Base-by-base conservation (phyloP, 345 rosid genomes). In the Limnanthes douglasii region DNA sequence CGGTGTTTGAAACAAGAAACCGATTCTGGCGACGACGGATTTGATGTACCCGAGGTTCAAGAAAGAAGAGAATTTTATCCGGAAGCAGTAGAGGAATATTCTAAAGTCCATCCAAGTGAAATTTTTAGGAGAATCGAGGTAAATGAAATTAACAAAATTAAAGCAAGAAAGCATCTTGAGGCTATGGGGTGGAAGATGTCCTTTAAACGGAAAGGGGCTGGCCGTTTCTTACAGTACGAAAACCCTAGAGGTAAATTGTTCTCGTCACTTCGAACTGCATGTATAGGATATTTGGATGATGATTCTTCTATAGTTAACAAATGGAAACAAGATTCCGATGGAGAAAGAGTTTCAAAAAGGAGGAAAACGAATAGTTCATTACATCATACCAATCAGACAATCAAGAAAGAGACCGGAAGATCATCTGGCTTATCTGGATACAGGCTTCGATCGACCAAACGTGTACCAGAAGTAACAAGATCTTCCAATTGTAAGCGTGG, bases 121-220 rank as follows among this genome's bases (percentile, higher is more conserved):
- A n/a, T n/a, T n/a, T n/a, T n/a, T n/a, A n/a, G n/a, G n/a, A n/a
- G n/a, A n/a, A n/a, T n/a, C n/a, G n/a, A n/a, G n/a, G n/a, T n/a
- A n/a, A n/a, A n/a, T n/a, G n/a, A n/a, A n/a, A n/a, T n/a, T n/a
- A n/a, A n/a, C n/a, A n/a, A n/a, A n/a, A n/a, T n/a, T n/a, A 51
- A 51, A 20, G 57, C 53, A 0, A 51, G 31, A 29, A 34, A 25
- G 6, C 39, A 45, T 41, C 64, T 51, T 5, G 18, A 5, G 1
- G 15, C 20, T 1, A 5, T 25, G 21, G 64, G 57, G 0, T 41
- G 64, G 64, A 8, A 1, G 3, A 13, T 46, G 2, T 31, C 24
- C 32, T 15, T 15, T 8, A 22, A 6, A 3, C 2, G 1, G 2
- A 31, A 31, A 10, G 44, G 38, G 0, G 8, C 15, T 0, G 23